Conservation (phyloP, 495 filamentous ascomycete species). For the Friedmanniomyces endolithicus region DNA sequence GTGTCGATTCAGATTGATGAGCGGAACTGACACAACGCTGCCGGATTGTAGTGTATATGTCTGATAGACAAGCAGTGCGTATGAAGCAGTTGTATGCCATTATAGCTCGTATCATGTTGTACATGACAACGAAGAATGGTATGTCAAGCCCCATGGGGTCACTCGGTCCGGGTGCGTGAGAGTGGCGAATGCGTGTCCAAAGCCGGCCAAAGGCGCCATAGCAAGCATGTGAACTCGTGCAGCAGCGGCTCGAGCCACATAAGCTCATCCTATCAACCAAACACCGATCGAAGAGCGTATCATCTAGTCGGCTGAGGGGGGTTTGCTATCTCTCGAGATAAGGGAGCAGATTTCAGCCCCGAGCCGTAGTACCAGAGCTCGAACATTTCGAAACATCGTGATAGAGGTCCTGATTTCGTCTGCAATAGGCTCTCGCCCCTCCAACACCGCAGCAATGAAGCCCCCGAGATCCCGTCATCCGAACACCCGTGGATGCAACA, state of each 20-base stretch:
- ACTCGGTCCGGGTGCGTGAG: conserved; percentile 1
- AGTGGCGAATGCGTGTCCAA: background rate
- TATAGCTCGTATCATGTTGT: background rate
- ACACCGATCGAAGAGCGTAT: background rate
- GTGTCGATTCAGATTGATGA: background rate
- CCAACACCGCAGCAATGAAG: too few species aligned
- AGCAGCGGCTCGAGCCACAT: background rate
- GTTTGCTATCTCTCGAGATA: background rate
- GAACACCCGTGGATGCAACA: too few species aligned
- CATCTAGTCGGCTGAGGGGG: background rate
- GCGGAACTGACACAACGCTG: background rate
- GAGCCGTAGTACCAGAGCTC: too few species aligned
- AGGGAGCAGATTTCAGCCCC: background rate
- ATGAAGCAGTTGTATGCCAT: background rate
- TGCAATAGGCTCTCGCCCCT: too few species aligned
- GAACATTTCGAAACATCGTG: too few species aligned
- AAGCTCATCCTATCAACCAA: background rate
- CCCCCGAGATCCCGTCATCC: too few species aligned
- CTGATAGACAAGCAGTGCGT: background rate
- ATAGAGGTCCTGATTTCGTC: too few species aligned
- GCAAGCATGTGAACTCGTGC: background rate
- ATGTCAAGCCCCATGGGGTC: background rate
- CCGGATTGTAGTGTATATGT: background rate
- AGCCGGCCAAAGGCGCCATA: background rate
- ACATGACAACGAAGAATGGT: background rate